Conservation (phyloP, 768 basidiomycete species). For the Amanita rimosa region DNA sequence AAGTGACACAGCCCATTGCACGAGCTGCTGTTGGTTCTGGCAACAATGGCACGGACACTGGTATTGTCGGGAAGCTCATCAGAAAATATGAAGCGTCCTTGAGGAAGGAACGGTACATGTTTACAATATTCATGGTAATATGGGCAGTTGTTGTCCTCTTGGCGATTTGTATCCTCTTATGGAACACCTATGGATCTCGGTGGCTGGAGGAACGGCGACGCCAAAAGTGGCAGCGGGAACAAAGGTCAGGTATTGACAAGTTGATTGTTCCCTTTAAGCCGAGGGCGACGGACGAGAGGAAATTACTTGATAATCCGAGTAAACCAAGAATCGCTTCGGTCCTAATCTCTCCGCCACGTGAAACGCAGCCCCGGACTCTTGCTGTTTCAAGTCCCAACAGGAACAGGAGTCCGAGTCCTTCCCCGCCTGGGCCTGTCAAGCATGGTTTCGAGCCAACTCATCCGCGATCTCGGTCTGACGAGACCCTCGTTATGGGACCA, state of each 20-base stretch:
- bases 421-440: constrained; percentile 7
- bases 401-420: constrained; percentile 9
- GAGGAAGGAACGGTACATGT: constrained; percentile 77
- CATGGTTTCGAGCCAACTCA: constrained; percentile 4
- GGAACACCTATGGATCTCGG: constrained; percentile 52
- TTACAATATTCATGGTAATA: constrained; percentile 68
- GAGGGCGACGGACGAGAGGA: constrained; percentile 8
- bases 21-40: constrained; percentile 67
- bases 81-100: constrained; percentile 60
- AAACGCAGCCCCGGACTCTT: constrained; percentile 8
- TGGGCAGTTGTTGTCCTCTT: constrained; percentile 82
- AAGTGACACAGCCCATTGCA: constrained; percentile 71
- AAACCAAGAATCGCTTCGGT: constrained; percentile 8
- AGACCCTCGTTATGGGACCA: background rate
- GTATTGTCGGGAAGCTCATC: constrained; percentile 66
- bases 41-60: constrained; percentile 32
- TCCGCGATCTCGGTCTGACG: background rate
- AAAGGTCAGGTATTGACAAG: constrained; percentile 35
- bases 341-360: constrained; percentile 5
- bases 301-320: constrained; percentile 15
- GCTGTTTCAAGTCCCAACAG: background rate
- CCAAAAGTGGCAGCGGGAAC: constrained; percentile 39
- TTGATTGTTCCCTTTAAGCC: constrained; percentile 25
- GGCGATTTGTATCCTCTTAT: constrained; percentile 58
- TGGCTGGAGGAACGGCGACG: constrained; percentile 35